Conservation (phyloP, 1,284 basidiomycete species). For the Ustilago loliicola region DNA sequence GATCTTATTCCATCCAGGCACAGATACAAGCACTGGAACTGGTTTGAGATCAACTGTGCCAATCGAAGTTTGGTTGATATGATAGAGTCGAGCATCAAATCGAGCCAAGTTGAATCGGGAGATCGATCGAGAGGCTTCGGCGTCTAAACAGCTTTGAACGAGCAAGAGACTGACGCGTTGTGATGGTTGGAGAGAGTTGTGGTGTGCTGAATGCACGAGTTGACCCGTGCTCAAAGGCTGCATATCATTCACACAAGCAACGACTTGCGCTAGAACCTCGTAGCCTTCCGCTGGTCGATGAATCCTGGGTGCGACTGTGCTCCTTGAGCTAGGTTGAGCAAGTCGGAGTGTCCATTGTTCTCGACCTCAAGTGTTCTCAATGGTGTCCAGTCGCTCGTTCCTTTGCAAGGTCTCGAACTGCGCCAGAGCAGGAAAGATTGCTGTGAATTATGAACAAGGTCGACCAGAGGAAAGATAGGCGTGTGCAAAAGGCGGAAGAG, state of each 20-base stretch:
- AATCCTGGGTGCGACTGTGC: background rate
- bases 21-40: too few species aligned
- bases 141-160: background rate
- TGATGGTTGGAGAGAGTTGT: background rate
- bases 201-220: background rate
- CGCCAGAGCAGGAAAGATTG: too few species aligned
- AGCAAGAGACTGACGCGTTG: background rate
- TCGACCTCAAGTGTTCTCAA: too few species aligned
- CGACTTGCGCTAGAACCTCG: conserved; percentile 1
- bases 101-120: background rate
- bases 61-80: background rate
- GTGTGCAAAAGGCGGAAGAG: too few species aligned
- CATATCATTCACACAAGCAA: too few species aligned
- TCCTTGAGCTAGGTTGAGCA: too few species aligned
- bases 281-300: background rate
- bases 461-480: too few species aligned
- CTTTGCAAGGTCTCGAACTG: too few species aligned
- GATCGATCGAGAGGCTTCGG: background rate
- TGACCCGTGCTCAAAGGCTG: conserved; percentile 10
- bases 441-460: too few species aligned
- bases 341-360: too few species aligned
- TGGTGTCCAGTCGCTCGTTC: too few species aligned
- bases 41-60: too few species aligned
- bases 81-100: background rate
- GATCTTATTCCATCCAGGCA: background rate